Percentiles rank a stretch among this genome's conserved stretches.
These are phyloP conservation scores for Nematocida ausubeli DNA, from an alignment of 371 early-diverging fungal species.

Conservation along the genomic window DNA sequence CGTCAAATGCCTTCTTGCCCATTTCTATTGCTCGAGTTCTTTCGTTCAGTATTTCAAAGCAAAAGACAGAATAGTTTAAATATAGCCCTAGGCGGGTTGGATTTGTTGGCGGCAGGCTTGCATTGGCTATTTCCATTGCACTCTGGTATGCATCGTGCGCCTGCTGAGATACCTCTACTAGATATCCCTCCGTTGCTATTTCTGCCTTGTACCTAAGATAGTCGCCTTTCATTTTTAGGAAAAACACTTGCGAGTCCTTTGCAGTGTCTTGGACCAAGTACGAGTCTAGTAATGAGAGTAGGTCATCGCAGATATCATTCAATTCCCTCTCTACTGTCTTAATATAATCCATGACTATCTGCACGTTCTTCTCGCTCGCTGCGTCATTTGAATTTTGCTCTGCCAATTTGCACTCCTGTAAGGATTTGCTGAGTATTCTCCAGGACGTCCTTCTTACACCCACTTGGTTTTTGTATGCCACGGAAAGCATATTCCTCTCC, in stretches of 20 bases:
- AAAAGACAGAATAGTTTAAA: slow-evolving; percentile 99
- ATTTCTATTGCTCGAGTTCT: slow-evolving; percentile 94
- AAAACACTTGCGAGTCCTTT: slow-evolving; percentile 82
- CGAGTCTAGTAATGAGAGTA: slow-evolving; percentile 80
- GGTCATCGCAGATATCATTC: slow-evolving; percentile 84
- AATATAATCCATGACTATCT: slow-evolving; percentile 83
- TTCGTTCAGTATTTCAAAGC: slow-evolving; percentile 97
- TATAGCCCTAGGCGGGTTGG: slow-evolving; percentile 97
- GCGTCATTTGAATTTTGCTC: not conserved
- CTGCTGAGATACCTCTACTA: slow-evolving; percentile 76
- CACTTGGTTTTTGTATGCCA: slow-evolving; percentile 98
- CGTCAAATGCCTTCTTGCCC: slow-evolving; percentile 96
- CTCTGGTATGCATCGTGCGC: slow-evolving; percentile 89
- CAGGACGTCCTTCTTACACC: slow-evolving; percentile 96
- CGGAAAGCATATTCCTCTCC: slow-evolving; percentile 92
- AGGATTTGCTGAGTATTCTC: slow-evolving; percentile 85
- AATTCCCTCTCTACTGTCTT: slow-evolving; percentile 84
- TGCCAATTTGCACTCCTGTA: slow-evolving; percentile 73
- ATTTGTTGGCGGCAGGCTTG: slow-evolving; percentile 86
- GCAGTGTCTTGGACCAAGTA: slow-evolving; percentile 72
- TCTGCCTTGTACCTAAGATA: slow-evolving; percentile 98
- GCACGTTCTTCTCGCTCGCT: slow-evolving; percentile 71
- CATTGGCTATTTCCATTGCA: slow-evolving; percentile 85
- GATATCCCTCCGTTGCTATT: slow-evolving; percentile 78
- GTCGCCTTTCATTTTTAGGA: slow-evolving; percentile 99